These are phyloP conservation scores for Kandelia obovata DNA, from an alignment of 345 rosid genomes.

Conservation along the genomic window DNA sequence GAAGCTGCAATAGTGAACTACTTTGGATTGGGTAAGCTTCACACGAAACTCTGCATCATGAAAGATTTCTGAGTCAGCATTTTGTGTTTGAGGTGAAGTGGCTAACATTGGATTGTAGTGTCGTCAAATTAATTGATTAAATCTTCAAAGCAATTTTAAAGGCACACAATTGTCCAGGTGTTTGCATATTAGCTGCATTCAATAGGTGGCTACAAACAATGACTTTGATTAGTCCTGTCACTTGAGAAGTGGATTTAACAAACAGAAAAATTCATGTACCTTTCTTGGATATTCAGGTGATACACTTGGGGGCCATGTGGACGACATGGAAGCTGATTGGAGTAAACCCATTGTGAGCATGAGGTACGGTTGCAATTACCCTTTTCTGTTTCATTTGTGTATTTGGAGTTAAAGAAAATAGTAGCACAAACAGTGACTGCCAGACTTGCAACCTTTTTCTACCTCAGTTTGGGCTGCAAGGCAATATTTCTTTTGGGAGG, in stretches of 20 bases:
- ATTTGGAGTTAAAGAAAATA: background rate
- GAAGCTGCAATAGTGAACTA: constrained; percentile 94
- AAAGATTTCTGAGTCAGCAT: background rate
- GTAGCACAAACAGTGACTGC: constrained; percentile 1
- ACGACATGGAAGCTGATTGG: constrained; percentile 98
- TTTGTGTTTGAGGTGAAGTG: background rate
- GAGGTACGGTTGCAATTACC: constrained; percentile 44
- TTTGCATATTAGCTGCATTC: background rate
- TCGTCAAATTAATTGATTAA: background rate
- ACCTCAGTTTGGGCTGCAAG: constrained; percentile 81
- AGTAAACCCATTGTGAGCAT: constrained; percentile 93
- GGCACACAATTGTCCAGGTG: background rate
- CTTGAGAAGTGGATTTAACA: background rate
- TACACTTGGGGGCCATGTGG: constrained; percentile 93
- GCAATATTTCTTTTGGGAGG: constrained; percentile 95
- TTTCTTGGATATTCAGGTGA: constrained; percentile 51
- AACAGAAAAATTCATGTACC: background rate
- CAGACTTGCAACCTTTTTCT: background rate
- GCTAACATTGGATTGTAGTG: background rate
- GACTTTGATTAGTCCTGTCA: background rate
- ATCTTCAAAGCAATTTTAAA: background rate
- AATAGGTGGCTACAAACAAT: background rate
- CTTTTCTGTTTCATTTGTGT: background rate
- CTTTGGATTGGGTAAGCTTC: constrained; percentile 59
- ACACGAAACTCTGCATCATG: background rate